Evolutionary conservation across 148 eudicot genomes (phyloP), one percentile per base, ranked within the genome.

Genomic region (Vaccinium darrowii): DNA sequence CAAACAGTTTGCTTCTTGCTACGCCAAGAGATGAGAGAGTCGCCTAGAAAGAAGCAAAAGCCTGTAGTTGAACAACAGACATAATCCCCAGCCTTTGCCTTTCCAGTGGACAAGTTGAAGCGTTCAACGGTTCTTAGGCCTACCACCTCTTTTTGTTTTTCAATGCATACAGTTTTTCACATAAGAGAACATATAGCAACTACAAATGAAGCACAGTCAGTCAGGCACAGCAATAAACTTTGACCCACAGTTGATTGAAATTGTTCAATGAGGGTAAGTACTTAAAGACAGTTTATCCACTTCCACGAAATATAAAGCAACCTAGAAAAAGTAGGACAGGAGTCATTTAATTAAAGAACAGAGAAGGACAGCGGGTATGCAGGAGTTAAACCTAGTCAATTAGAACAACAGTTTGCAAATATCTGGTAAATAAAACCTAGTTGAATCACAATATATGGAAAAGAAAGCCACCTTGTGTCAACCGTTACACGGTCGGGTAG

Each of bases 101-200:
- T 18, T 3, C 1, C 19, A 56, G 60, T 15, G 65, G 23, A 36
- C 65, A 60, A 60, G 65, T 60, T 60, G 65, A 60, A n/a, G 27
- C 67, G 25, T 62, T 62, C 27, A 8, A 62, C 25, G 25, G 8
- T 62, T 62, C n/a, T 21, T 21, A 7, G 27, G 67, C 25, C 25
- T 62, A 21, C 67, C 25, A 62, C 23, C 25, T 62, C 39, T 36
- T 36, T 36, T 36, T 36, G 39, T 36, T 36, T 36, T 36, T 36
- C 39, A 36, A 51, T 14, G 49, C 67, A 63, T 0, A 62, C 23
- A 58, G 3, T 23, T 23, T 77, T 21, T 50, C n/a, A 18, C 15
- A 80, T 80, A 49, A 80, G 82, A 80, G 62, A 78, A 78, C 80
- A 78, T 25, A 30, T 79, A 25, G 65, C 78, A 75, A 77, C 36